Evolutionary conservation across 2,329 filamentous ascomycete genomes (phyloP), one percentile per base, ranked within the genome.

Genomic region (Fusarium torreyae): DNA sequence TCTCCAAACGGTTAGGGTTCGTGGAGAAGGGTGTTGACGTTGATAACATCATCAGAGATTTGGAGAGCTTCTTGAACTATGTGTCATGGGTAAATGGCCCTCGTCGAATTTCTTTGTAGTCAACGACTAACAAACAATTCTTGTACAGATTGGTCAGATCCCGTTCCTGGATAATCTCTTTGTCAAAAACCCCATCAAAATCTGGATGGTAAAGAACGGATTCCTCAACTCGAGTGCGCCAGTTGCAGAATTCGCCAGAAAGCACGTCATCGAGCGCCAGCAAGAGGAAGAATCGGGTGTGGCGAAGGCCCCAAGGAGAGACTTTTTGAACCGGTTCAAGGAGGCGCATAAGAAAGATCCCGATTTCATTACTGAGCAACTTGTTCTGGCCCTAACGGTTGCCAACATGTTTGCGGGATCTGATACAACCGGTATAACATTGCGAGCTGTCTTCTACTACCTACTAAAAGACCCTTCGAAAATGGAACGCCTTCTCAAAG

Each of bases 391-490:
- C n/a, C 28, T 63, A 79, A 90, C 89, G 50, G 86, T 89, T 24
- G 88, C 84, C 64, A 92, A 92, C 89, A 86, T 86, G 10, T 88
- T 91, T 71, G 92, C 92, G 2, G 92, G 92, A 5, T 91, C 88
- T 13, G 92, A 94, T 78, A 94, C 92, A 3, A 94, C 92, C 0
- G 92, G 90, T 43, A 94, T 94, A 76, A 89, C 87, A 17, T 83
- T 94, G 0, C 86, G 87, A 10, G 85, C 89, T 18, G 86, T 93
- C 1, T 92, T 94, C 75, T 94, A 94, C 79, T 89, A 88, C 77
- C 79, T 94, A 7, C 82, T 94, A 39, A 90, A 89, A 74, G 86
- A 89, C 71, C 89, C 90, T 0, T 9, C 34, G 7, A 63, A 58
- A 34, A 85, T 91, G 70, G 74, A 66, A 3, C 84, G 83, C 24